These are phyloP conservation scores for Globisporangium irregulare DNA, from an alignment of 352 stramenopile genomes.

Conservation along the genomic window DNA sequence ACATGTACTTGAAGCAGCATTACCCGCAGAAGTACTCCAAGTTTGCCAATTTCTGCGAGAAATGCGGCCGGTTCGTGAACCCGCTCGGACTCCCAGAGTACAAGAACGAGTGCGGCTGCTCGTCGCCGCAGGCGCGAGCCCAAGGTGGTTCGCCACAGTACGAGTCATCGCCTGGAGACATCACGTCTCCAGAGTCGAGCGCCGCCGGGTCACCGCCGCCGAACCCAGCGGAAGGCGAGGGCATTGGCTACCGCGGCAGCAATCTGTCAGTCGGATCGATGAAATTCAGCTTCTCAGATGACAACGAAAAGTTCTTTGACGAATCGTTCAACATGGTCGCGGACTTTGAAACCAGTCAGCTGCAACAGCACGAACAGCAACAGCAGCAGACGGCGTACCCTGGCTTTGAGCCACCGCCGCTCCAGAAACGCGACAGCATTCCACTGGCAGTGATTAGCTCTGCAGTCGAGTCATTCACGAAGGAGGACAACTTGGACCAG, in stretches of 20 bases:
- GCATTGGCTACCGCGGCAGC: conserved; percentile 43
- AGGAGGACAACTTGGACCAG: conserved; percentile 69
- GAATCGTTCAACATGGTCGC: conserved; percentile 47
- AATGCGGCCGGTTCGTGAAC: conserved; percentile 81
- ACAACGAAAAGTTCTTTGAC: conserved; percentile 63
- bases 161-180: conserved; percentile 21
- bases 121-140: conserved; percentile 9
- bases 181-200: conserved; percentile 21
- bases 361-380: conserved; percentile 21
- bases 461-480: conserved; percentile 69
- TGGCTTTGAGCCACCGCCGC: conserved; percentile 16
- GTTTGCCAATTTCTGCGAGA: conserved; percentile 85
- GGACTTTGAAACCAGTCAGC: conserved; percentile 17
- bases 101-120: conserved; percentile 70
- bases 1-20: conserved; percentile 79
- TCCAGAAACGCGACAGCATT: conserved; percentile 61
- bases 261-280: conserved; percentile 70
- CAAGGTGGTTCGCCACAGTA: conserved; percentile 20
- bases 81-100: conserved; percentile 70
- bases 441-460: conserved; percentile 63
- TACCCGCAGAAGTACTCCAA: conserved; percentile 83
- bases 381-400: conserved; percentile 20
- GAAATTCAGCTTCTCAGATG: conserved; percentile 70
- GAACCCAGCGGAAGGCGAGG: conserved; percentile 36
- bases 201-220: conserved; percentile 12